Evolutionary conservation across 495 filamentous ascomycete species (phyloP).

Genomic region (Terfezia claveryi): DNA sequence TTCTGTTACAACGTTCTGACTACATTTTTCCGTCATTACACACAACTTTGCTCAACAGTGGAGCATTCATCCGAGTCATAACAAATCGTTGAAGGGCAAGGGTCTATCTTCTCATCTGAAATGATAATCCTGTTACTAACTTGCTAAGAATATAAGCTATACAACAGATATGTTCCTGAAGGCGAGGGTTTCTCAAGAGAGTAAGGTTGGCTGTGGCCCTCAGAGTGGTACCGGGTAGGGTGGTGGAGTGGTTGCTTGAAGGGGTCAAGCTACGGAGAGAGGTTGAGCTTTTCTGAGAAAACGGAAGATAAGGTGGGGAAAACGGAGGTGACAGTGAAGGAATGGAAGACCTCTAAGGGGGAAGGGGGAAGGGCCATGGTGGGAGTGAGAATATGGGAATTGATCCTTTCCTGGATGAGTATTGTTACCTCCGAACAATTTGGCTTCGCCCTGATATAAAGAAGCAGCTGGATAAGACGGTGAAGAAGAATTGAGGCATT

Average conservation of each 20-base stretch:
- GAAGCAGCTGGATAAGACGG: conserved; percentile 1
- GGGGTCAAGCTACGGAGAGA: conserved; percentile 14
- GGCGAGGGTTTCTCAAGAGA: no score
- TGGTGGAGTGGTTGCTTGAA: conserved; percentile 12
- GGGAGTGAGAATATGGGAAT: conserved; percentile 14
- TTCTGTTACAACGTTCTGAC: no score
- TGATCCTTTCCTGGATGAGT: conserved; percentile 5
- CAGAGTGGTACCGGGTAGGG: conserved; percentile 17
- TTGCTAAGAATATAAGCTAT: no score
- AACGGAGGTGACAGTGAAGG: conserved; percentile 25
- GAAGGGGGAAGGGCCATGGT: neutral
- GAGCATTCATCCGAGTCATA: no score
- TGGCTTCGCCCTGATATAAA: conserved; percentile 26
- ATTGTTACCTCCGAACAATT: conserved; percentile 8
- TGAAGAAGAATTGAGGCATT: no score
- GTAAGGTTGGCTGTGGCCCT: no score
- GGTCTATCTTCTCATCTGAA: no score
- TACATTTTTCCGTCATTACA: no score
- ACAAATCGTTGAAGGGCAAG: no score
- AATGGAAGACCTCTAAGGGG: conserved; percentile 17
- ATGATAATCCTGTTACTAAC: no score
- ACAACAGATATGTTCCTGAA: no score
- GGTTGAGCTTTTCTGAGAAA: conserved; percentile 18
- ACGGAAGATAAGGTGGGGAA: conserved; percentile 21
- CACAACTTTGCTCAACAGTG: no score